Evolutionary conservation across 148 eudicot genomes (phyloP), one percentile per base, ranked within the genome.

Genomic region (Pouteria glomerata): DNA sequence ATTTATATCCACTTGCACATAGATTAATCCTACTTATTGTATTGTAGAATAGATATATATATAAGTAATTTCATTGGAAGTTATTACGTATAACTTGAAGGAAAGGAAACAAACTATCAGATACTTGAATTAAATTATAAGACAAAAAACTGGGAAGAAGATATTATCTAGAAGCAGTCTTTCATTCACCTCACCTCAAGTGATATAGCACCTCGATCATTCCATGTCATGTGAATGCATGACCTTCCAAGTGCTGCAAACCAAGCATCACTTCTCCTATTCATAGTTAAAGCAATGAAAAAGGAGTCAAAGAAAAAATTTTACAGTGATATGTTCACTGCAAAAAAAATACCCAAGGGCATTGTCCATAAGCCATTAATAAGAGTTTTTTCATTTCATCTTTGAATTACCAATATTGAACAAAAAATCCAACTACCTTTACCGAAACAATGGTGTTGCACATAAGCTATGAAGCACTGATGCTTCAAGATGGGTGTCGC

Each of bases 191-290:
- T 78, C 84, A 90, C 98, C 84, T 91, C 90, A 70, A 93, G 97
- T 74, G 97, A 93, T 84, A 93, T 91, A 78, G 98, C 98, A 75
- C 98, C 98, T 30, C 97, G 80, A 71, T 83, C 98, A 80, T 72
- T 87, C 98, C 98, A 93, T 18, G 98, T 93, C 81, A 93, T 76
- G 81, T 93, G 98, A 80, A 93, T 93, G 80, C 98, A 93, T 66
- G 95, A 86, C 58, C 80, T 82, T 83, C 98, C 98, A 67, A 94
- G 86, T 62, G 86, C 77, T 35, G 90, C 90, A 83, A 91, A 94
- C 98, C 98, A 94, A 64, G 89, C 71, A 86, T 94, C 97, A 77
- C 81, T 86, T 81, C 93, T 87, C 93, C 97, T 93, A 79, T 74
- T 50, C 72, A 63, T 50, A 62, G 45, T 23, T 73, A 74, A 47